Percentiles rank a stretch among this genome's conserved stretches.
Evolutionary conservation across 139 green algal genomes (phyloP).

Genomic region (Edaphochlamys debaryana): DNA sequence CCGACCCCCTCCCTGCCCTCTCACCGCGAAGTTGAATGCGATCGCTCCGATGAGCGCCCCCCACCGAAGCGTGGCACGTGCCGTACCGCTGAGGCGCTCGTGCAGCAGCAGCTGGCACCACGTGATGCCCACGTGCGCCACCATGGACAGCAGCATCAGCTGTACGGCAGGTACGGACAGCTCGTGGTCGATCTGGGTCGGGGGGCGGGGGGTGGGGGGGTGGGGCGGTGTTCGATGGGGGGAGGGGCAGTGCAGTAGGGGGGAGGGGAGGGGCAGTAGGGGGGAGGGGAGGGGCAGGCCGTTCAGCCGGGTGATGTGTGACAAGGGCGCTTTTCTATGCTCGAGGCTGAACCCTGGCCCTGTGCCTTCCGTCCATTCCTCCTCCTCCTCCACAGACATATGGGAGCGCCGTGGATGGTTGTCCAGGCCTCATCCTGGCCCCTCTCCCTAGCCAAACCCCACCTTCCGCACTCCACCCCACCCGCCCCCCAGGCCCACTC

Average conservation of each 20-base stretch:
- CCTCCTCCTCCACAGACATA: no score
- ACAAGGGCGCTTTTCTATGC: neutral
- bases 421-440: no score
- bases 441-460: neutral
- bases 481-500: neutral
- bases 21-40: constrained; percentile 34
- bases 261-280: no score
- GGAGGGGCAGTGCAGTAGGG: no score
- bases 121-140: constrained; percentile 29
- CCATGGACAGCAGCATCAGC: constrained; percentile 38
- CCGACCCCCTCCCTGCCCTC: no score
- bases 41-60: constrained; percentile 9
- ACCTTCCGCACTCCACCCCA: neutral
- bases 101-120: constrained; percentile 41
- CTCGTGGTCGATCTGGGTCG: constrained; percentile 29
- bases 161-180: constrained; percentile 30
- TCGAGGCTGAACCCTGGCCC: no score
- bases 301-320: neutral
- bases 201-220: neutral
- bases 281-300: no score
- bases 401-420: no score
- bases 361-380: no score
- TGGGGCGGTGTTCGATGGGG: no score
- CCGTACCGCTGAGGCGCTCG: constrained; percentile 10
- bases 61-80: constrained; percentile 14